Evolutionary conservation across 352 stramenopile genomes (phyloP).

Genomic region (Aphanomyces astaci): DNA sequence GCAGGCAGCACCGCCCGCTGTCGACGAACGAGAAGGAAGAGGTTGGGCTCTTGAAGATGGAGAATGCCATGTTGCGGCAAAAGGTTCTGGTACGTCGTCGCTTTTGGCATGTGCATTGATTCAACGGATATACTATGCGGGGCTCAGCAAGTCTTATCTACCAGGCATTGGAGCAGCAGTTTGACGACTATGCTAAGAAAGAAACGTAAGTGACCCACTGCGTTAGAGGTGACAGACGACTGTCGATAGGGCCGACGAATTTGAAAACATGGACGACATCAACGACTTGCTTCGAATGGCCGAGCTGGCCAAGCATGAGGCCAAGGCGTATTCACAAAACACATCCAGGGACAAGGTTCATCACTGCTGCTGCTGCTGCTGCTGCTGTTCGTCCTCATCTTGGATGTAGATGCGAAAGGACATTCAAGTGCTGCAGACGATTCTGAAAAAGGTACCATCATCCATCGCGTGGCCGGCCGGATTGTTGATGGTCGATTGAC

Average conservation of each 20-base stretch:
- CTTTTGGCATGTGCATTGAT: too few species aligned
- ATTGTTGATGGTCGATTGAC: too few species aligned
- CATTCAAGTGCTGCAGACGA: slow-evolving; percentile 58
- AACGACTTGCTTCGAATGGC: slow-evolving; percentile 69
- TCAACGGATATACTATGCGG: too few species aligned
- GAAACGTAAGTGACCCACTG: slow-evolving; percentile 27
- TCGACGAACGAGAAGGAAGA: slow-evolving; percentile 31
- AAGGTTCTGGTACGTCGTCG: slow-evolving; percentile 34
- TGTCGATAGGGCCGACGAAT: slow-evolving; percentile 9
- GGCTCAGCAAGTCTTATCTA: neutral
- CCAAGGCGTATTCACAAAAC: slow-evolving; percentile 60
- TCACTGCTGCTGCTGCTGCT: neutral
- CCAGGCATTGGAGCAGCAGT: slow-evolving; percentile 44
- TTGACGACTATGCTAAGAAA: slow-evolving; percentile 38
- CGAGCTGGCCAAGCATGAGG: slow-evolving; percentile 63
- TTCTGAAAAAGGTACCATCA: slow-evolving; percentile 65
- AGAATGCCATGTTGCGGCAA: slow-evolving; percentile 61
- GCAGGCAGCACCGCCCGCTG: neutral
- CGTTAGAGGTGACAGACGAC: neutral
- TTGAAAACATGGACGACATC: slow-evolving; percentile 52
- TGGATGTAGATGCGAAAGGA: slow-evolving; percentile 64
- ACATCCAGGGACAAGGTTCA: slow-evolving; percentile 66
- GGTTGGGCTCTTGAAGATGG: slow-evolving; percentile 40
- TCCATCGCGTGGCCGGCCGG: too few species aligned
- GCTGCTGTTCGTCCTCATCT: neutral